Percentiles rank a stretch among this genome's conserved stretches.
phyloP scores from a whole-genome alignment of 140 eudicot genomes.

The Bidens hawaiensis region DNA sequence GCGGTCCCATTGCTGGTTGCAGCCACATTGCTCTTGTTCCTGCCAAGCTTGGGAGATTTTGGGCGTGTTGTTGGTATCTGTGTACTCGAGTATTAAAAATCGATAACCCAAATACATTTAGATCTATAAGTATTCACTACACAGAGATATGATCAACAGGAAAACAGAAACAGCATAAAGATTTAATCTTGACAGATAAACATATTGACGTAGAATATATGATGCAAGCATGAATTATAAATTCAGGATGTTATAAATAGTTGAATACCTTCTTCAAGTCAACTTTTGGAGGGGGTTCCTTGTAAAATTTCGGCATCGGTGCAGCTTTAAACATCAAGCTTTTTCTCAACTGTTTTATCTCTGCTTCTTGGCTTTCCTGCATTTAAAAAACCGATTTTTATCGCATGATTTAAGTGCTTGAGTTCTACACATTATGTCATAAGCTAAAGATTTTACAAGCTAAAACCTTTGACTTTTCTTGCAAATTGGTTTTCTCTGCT shows the following conservation, averaged over 20 bases:
- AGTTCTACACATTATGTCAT: background rate
- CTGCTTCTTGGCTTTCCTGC: conserved; percentile 90
- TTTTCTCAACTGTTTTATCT: conserved; percentile 80
- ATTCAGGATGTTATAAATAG: conserved; percentile 13
- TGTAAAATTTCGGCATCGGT: conserved; percentile 91
- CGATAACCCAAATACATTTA: background rate
- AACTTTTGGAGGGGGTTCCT: conserved; percentile 88
- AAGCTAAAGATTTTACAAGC: conserved; percentile 1
- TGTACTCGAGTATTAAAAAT: background rate
- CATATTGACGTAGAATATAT: background rate
- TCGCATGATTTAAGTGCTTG: background rate
- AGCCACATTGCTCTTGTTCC: conserved; percentile 47
- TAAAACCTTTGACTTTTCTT: conserved; percentile 81
- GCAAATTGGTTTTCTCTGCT: conserved; percentile 61
- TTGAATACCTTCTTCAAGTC: conserved; percentile 84
- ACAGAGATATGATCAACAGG: background rate
- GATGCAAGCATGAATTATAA: conserved; percentile 4
- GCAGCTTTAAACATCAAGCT: conserved; percentile 90
- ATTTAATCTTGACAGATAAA: background rate
- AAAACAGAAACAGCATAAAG: conserved; percentile 1
- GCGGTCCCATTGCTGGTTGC: conserved; percentile 34
- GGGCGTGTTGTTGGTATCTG: conserved; percentile 93
- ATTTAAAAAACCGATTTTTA: background rate
- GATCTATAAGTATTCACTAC: background rate
- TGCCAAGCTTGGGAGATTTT: conserved; percentile 89